These are phyloP conservation scores for Fusarium chuoi DNA, from an alignment of 2,329 filamentous ascomycete genomes.

Conservation along the genomic window DNA sequence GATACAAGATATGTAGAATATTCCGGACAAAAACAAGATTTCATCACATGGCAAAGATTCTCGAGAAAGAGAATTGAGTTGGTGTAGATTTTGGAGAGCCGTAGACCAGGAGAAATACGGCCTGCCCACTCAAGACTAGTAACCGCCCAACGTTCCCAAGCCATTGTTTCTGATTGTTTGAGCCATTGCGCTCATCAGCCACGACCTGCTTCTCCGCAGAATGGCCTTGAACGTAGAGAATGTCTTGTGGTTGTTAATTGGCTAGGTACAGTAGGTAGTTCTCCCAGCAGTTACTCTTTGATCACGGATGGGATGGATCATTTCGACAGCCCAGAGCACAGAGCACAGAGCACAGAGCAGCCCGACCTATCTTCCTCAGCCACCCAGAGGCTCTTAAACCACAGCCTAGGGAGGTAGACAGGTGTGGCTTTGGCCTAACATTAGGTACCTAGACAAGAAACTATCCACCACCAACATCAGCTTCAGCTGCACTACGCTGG, in stretches of 20 bases:
- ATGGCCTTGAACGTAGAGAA: constrained; percentile 3
- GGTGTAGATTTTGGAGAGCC: neutral
- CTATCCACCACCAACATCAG: constrained; percentile 12
- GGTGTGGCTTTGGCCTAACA: constrained; percentile 23
- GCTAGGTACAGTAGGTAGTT: neutral
- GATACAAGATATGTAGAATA: neutral
- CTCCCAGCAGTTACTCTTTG: neutral
- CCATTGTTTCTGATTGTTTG: constrained; percentile 29
- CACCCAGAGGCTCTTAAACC: constrained; percentile 25
- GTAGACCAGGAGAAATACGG: neutral
- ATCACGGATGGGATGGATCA: neutral
- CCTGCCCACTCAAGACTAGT: neutral
- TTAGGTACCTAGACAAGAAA: constrained; percentile 14
- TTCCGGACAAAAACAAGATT: neutral
- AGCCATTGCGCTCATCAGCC: neutral
- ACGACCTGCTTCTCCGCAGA: constrained; percentile 1
- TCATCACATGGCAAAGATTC: neutral
- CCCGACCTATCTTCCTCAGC: constrained; percentile 1
- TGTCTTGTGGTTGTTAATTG: constrained; percentile 10
- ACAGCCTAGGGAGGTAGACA: constrained; percentile 6
- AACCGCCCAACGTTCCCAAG: constrained; percentile 19
- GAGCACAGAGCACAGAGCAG: constrained; percentile 1
- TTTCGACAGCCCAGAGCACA: constrained; percentile 6
- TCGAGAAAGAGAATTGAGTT: neutral
- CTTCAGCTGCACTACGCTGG: neutral